A percentile compares a stretch with the other conserved stretches of the same genome.
These are phyloP conservation scores for Dichomitus squalens DNA, from an alignment of 1,284 basidiomycete genomes.

Conservation along the genomic window DNA sequence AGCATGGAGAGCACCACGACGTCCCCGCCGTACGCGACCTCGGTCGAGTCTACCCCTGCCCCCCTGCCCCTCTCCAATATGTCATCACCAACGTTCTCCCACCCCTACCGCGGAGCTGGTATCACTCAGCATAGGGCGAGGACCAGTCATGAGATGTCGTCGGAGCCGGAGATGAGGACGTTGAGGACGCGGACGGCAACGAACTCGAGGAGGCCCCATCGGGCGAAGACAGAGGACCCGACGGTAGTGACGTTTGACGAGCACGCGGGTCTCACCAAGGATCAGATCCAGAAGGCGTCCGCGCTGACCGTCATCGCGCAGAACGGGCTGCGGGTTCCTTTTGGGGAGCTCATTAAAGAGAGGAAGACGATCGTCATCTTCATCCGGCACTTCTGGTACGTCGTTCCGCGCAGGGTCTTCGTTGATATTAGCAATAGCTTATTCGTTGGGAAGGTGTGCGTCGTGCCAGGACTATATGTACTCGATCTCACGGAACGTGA, in stretches of 20 bases:
- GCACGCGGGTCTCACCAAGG: constrained; percentile 40
- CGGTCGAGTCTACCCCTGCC: constrained; percentile 20
- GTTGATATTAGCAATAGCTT: not conserved
- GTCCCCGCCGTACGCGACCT: constrained; percentile 14
- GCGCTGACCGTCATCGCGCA: constrained; percentile 66
- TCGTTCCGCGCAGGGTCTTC: not conserved
- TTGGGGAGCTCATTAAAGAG: constrained; percentile 72
- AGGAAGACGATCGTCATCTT: constrained; percentile 75
- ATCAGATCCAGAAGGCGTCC: constrained; percentile 63
- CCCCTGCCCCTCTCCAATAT: constrained; percentile 19
- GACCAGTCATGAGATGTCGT: constrained; percentile 5
- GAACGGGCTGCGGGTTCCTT: constrained; percentile 64
- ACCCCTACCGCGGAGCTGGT: constrained; percentile 7
- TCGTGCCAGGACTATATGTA: constrained; percentile 86
- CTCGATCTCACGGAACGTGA: constrained; percentile 56
- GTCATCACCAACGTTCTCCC: constrained; percentile 20
- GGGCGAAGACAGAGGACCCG: constrained; percentile 7
- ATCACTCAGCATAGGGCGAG: not conserved
- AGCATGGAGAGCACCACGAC: not conserved
- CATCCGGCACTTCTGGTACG: constrained; percentile 73
- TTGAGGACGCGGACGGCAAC: not conserved
- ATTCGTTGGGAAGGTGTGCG: constrained; percentile 54
- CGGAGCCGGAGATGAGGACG: constrained; percentile 3
- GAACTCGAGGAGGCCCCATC: constrained; percentile 7
- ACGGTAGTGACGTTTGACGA: constrained; percentile 29